phyloP scores from a whole-genome alignment of 306 rosid species.

The Castanospermum australe region DNA sequence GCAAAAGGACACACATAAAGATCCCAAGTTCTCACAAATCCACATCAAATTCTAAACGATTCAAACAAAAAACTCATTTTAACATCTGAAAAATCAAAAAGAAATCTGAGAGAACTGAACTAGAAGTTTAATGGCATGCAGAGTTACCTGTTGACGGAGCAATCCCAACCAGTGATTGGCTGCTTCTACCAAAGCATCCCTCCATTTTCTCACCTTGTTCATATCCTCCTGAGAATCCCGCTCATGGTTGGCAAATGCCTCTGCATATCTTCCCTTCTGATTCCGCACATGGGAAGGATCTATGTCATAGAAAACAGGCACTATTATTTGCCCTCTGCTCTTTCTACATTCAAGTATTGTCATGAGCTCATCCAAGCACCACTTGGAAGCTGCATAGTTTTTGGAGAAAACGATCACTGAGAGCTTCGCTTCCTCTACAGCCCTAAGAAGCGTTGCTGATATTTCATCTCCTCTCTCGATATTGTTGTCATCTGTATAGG shows the following conservation, averaged over 20 bases:
- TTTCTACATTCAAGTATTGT: conserved; percentile 35
- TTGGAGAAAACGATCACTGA: conserved; percentile 37
- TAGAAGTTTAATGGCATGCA: not conserved
- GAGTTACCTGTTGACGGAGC: conserved; percentile 30
- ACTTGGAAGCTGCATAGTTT: conserved; percentile 23
- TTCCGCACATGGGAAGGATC: conserved; percentile 40
- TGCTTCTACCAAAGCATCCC: conserved; percentile 32
- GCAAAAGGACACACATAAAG: not conserved
- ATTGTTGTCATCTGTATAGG: conserved; percentile 33
- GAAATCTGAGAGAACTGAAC: not conserved
- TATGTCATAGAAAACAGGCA: conserved; percentile 38
- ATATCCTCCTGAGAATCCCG: not conserved
- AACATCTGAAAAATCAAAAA: not conserved
- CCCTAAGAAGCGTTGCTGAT: conserved; percentile 18
- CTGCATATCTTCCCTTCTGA: conserved; percentile 34
- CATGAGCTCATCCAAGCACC: conserved; percentile 38
- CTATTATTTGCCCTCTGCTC: not conserved
- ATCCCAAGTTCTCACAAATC: not conserved
- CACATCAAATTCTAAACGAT: not conserved
- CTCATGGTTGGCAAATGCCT: conserved; percentile 33
- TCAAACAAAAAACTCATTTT: not conserved
- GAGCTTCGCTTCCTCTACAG: conserved; percentile 33
- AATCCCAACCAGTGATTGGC: conserved; percentile 47
- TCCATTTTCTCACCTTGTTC: conserved; percentile 24
- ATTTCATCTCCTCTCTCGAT: conserved; percentile 40